Base-by-base conservation (phyloP, 192 early-diverging fungal species). In the Coemansia aciculifera region DNA sequence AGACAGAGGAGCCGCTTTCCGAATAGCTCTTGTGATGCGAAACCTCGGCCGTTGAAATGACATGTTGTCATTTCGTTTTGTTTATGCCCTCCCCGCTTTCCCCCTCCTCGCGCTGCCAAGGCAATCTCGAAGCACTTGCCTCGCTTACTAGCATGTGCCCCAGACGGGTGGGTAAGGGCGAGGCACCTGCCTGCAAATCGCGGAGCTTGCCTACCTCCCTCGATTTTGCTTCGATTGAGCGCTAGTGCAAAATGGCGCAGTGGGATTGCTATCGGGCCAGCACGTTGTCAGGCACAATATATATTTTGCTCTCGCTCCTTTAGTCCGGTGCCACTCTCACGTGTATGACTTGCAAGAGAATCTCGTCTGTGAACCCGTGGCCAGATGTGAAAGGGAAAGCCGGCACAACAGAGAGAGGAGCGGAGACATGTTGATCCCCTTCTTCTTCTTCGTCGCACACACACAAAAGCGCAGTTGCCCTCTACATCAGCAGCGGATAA, bases 341-440 rank as follows among this genome's bases (percentile, higher is more conserved):
- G 54, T 57, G 54, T 32, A 32, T 3, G 54, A 29, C 54, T 32
- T 31, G 54, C 54, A 31, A 32, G 29, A 6, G 29, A 57, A 57
- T 57, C 54, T 34, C 54, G 27, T 57, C 54, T 57, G 54, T 31
- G 54, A 57, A 57, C 54, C 54, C 54, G 54, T 57, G 54, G 54
- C 54, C 27, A 57, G 27, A 57, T 32, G 7, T 48, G 46, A 48
- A 31, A 31, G 31, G 29, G 19, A 15, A 31, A 57, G 54, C 54
- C 54, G 54, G 54, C 54, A 17, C 17, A 57, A 31, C 54, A 17
- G 29, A 13, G 29, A 13, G 27, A 15, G 54, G 54, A 31, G 29
- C 29, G 31, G 54, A 57, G 54, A 15, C 31, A 57, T 15, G 54
- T 31, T 17, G 54, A 57, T 57, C 54, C 5, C 27, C 13, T 36